Evolutionary conservation across 352 stramenopile species (phyloP), one percentile per base, ranked within the genome.

Genomic region (Globisporangium viniferum): DNA sequence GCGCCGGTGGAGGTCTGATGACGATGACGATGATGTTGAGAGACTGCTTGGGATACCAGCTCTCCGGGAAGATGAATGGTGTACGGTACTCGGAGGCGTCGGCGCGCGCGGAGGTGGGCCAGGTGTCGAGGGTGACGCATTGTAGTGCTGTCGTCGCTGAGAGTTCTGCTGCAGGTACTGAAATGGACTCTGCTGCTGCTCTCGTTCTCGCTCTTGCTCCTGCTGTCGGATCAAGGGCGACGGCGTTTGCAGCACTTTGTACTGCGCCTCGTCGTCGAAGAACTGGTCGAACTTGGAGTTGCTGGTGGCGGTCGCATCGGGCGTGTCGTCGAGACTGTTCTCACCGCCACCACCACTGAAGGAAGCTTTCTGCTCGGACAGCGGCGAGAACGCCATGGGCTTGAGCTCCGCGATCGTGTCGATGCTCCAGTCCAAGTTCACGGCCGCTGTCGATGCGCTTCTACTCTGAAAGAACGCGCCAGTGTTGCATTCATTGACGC

Each of bases 361-460:
- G 12, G 62, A 54, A 4, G 31, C 22, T 70, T 76, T 77, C 62
- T 88, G 82, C 56, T 75, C 68, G 14, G 69, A 51, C 6, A 81
- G 67, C 9, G 83, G 83, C n/a, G 83, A 89, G 64, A 89, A 86
- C 22, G 29, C 46, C 33, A 76, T 66, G n/a, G 81, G 80, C 58
- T 82, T 75, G 20, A 89, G 74, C 73, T 86, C 82, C 7, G 83
- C 83, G 46, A 90, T 79, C 39, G 76, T 83, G 64, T 89, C 83
- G 62, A 91, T 90, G 70, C 81, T 91, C 83, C 83, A 91, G 73
- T 88, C 63, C 39, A 86, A 55, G 41, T 64, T 68, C 65, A 68
- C 75, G 29, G 29, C 29, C 29, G 29, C 29, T 24, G 24, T 35
- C 56, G 35, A 59, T 22, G 59, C 18, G 14, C 27, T 67, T 8